phyloP scores from a whole-genome alignment of 2,329 filamentous ascomycete genomes.

The Ophiostoma piceae region DNA sequence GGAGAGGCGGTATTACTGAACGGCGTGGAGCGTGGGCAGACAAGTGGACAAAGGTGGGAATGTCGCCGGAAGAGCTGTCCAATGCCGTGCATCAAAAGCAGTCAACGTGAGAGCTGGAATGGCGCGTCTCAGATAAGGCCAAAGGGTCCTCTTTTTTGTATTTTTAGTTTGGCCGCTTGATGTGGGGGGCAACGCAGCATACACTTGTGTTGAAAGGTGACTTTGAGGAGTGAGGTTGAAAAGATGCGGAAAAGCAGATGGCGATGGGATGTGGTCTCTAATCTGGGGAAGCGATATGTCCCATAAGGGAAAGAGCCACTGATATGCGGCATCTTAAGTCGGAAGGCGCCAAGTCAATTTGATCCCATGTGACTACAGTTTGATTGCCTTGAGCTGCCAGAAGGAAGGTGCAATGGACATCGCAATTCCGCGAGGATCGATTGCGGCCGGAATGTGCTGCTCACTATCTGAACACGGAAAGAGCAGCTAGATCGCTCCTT shows the following conservation, averaged over 20 bases:
- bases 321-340: background rate
- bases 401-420: conserved; percentile 7
- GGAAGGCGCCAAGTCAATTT: background rate
- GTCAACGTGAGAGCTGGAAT: conserved; percentile 14
- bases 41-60: background rate
- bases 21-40: background rate
- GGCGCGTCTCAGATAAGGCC: conserved; percentile 22
- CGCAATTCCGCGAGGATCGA: background rate
- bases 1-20: background rate
- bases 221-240: background rate
- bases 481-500: background rate
- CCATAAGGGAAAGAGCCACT: background rate
- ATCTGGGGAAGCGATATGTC: background rate
- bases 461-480: background rate
- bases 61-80: conserved; percentile 15
- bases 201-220: background rate
- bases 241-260: background rate
- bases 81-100: conserved; percentile 22
- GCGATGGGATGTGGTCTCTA: background rate
- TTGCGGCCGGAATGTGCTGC: background rate
- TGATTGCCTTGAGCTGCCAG: background rate
- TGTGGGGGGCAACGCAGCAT: background rate
- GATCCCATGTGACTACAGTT: background rate
- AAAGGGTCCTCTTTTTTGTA: conserved; percentile 2
- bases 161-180: background rate